Evolutionary conservation across 768 basidiomycete genomes (phyloP).

Genomic region (Naganishia randhawae): DNA sequence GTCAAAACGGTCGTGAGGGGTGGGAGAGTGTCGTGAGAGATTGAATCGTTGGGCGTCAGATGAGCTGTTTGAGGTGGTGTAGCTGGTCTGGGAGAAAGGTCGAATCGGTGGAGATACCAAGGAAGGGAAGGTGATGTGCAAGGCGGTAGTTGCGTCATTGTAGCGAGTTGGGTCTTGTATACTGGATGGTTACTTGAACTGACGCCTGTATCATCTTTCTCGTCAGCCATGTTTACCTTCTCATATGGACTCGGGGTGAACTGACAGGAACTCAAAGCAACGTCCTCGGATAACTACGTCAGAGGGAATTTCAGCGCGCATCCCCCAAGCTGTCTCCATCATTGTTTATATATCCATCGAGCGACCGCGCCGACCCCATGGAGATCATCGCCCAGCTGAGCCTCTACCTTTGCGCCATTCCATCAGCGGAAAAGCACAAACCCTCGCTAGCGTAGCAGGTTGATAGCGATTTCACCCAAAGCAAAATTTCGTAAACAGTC

Average conservation of each 20-base stretch:
- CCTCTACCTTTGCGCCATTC: neutral
- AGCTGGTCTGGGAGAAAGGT: too few relatives aligned
- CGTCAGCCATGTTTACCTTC: neutral
- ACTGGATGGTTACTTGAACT: neutral
- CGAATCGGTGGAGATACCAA: neutral
- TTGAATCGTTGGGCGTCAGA: neutral
- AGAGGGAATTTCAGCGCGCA: too few relatives aligned
- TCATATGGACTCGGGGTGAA: too few relatives aligned
- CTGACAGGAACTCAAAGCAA: neutral
- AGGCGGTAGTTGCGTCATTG: neutral
- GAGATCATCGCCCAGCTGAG: too few relatives aligned
- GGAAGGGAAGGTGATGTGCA: neutral
- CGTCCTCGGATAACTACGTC: too few relatives aligned
- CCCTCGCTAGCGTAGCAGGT: neutral
- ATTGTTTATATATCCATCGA: too few relatives aligned
- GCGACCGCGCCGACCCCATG: too few relatives aligned
- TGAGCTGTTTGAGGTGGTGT: neutral
- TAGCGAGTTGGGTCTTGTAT: neutral
- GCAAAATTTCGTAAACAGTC: constrained; percentile 1
- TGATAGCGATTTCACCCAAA: neutral
- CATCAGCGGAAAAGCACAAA: neutral
- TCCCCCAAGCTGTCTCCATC: too few relatives aligned
- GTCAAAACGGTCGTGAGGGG: neutral
- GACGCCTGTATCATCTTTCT: neutral
- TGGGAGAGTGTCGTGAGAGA: neutral